phyloP scores from a whole-genome alignment of 148 eudicot genomes.

The Pharnaceum exiguum region DNA sequence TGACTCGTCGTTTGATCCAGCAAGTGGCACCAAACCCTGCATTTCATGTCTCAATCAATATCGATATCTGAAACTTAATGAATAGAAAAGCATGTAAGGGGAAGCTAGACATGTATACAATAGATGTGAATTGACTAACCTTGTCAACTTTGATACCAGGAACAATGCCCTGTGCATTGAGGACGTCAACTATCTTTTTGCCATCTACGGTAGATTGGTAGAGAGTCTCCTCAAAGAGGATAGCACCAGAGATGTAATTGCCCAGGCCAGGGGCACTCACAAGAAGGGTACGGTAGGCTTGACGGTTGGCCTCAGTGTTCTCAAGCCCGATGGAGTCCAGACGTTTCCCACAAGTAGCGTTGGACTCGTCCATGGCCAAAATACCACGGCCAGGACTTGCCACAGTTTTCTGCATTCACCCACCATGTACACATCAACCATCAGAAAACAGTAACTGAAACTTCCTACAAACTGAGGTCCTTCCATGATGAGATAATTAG shows the following conservation, averaged over 20 bases:
- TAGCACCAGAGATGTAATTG: slow-evolving; percentile 79
- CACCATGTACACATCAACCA: neutral
- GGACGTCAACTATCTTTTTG: slow-evolving; percentile 80
- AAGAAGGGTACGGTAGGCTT: slow-evolving; percentile 80
- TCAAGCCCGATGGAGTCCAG: slow-evolving; percentile 83
- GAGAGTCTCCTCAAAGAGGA: slow-evolving; percentile 92
- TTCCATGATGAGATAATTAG: neutral
- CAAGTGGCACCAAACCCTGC: slow-evolving; percentile 89
- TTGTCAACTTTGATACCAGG: slow-evolving; percentile 94
- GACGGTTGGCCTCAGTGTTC: slow-evolving; percentile 94
- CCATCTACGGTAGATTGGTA: slow-evolving; percentile 84
- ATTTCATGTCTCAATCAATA: neutral
- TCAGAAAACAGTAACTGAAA: neutral
- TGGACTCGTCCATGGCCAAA: slow-evolving; percentile 91
- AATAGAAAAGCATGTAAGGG: neutral
- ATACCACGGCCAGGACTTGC: slow-evolving; percentile 93
- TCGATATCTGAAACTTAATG: neutral
- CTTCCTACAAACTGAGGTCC: neutral
- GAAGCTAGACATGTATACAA: neutral
- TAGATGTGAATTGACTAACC: slow-evolving; percentile 28
- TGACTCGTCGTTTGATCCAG: slow-evolving; percentile 82
- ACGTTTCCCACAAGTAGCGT: slow-evolving; percentile 90
- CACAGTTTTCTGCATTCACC: slow-evolving; percentile 53
- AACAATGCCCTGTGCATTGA: slow-evolving; percentile 61
- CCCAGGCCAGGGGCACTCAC: slow-evolving; percentile 71